Conservation (phyloP, 495 filamentous ascomycete species). For the Hypoxylon fragiforme region DNA sequence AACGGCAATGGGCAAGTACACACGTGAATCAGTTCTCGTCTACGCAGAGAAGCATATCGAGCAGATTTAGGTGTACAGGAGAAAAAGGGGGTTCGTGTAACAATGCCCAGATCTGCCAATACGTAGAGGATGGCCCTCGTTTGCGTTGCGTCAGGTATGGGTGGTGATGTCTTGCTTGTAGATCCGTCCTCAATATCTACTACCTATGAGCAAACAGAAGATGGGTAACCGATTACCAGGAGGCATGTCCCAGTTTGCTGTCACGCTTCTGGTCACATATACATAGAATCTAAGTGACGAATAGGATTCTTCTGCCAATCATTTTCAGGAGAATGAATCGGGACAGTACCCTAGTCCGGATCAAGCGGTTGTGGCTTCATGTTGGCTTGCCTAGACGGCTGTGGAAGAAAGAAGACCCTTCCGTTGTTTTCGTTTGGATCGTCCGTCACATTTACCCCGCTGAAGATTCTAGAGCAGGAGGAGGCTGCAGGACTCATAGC, state of each 20-base stretch:
- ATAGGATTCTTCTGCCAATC: too few relatives aligned
- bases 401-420: conserved; percentile 12
- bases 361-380: conserved; percentile 28
- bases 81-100: conserved; percentile 14
- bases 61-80: conserved; percentile 6
- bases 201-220: conserved; percentile 14
- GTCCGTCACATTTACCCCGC: conserved; percentile 23
- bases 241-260: conserved; percentile 8
- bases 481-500: conserved; percentile 1
- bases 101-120: conserved; percentile 1
- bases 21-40: conserved; percentile 3
- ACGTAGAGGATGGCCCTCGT: conserved; percentile 4
- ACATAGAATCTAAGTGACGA: neutral
- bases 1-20: conserved; percentile 3
- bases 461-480: conserved; percentile 5
- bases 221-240: neutral
- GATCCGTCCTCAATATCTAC: conserved; percentile 1
- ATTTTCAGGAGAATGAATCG: neutral
- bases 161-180: neutral
- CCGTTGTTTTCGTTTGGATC: conserved; percentile 19
- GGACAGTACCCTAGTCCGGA: conserved; percentile 14
- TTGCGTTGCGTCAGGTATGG: conserved; percentile 15
- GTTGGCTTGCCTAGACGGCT: conserved; percentile 16
- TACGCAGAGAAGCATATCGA: neutral
- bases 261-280: neutral